Evolutionary conservation across 768 basidiomycete species (phyloP), one percentile per base, ranked within the genome.

Genomic region (Artomyces pyxidatus): DNA sequence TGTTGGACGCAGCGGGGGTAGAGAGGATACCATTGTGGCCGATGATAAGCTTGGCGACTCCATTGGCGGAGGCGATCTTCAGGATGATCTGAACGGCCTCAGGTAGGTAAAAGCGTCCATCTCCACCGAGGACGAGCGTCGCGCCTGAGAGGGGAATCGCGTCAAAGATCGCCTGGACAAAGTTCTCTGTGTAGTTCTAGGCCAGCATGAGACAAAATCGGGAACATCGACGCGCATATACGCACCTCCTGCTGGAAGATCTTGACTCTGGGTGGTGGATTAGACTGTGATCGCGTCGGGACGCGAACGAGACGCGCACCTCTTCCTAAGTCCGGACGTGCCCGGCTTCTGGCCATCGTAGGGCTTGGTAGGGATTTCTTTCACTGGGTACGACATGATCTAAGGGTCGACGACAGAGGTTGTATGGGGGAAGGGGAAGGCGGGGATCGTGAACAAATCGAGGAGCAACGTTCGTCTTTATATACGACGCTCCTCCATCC

Each of bases 101-200:
- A 16, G 82, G 80, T 17, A 81, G 85, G 71, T 84, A 96, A 75
- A 74, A 99, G 48, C 96, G 91, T 25, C 96, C 96, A 66, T 99
- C 96, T 48, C 96, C 96, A 43, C 96, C 95, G 60, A 99, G 80
- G 62, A 98, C 96, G 58, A 98, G 75, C 14, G 93, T 92, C 47
- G 81, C 71, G 25, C 79, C 90, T 52, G 85, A 68, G 43, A 81
- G 78, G 6, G 85, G 78, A 68, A 98, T 89, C 47, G 94, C 88
- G 67, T 88, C 81, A 61, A 94, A 78, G 73, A 92, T 99, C 57
- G 95, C 70, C 68, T 98, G 95, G 50, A 97, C 66, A 59, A 99
- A 99, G 75, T 98, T 99, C 71, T 98, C 96, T 39, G 96, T 99
- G 72, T 98, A 99, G 74, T 98, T 84, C 90, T 38, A 41, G 45